phyloP scores from a whole-genome alignment of 2,329 filamentous ascomycete genomes.

The Exophiala phaeomuriformis region DNA sequence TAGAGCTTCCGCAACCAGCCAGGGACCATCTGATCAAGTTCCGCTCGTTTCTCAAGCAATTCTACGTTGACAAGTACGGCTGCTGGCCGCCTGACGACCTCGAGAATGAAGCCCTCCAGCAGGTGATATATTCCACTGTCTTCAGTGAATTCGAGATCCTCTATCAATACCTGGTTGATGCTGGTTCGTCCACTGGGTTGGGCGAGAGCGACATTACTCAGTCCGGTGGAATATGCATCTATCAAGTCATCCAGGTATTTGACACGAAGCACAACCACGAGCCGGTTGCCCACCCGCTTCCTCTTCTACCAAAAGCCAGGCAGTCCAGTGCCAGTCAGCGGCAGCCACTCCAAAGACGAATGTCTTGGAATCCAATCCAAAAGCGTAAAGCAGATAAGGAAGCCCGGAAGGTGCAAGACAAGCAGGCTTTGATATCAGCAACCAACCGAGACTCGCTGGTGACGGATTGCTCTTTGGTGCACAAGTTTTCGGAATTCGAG shows the following conservation, averaged over 20 bases:
- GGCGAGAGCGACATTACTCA: slow-evolving; percentile 49
- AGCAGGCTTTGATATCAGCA: slow-evolving; percentile 22
- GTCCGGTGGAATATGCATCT: slow-evolving; percentile 58
- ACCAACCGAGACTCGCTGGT: slow-evolving; percentile 28
- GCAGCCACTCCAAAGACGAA: slow-evolving; percentile 12
- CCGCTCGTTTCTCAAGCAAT: slow-evolving; percentile 58
- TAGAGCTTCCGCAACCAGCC: slow-evolving; percentile 57
- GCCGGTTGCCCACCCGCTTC: slow-evolving; percentile 58
- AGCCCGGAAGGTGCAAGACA: slow-evolving; percentile 15
- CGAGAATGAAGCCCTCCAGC: slow-evolving; percentile 47
- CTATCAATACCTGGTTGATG: slow-evolving; percentile 65
- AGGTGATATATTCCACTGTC: slow-evolving; percentile 54
- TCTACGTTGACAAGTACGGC: slow-evolving; percentile 61
- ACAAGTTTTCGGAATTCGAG: slow-evolving; percentile 64
- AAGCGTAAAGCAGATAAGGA: slow-evolving; percentile 21
- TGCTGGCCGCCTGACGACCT: slow-evolving; percentile 59
- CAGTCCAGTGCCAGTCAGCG: slow-evolving; percentile 2
- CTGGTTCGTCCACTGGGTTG: slow-evolving; percentile 30
- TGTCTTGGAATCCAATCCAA: slow-evolving; percentile 25
- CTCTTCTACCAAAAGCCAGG: slow-evolving; percentile 50
- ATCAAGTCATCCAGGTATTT: slow-evolving; percentile 62
- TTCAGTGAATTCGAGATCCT: slow-evolving; percentile 62
- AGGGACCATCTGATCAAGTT: slow-evolving; percentile 66
- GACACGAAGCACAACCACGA: slow-evolving; percentile 54
- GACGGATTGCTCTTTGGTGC: slow-evolving; percentile 49